Evolutionary conservation across 2,329 filamentous ascomycete genomes (phyloP), one percentile per base, ranked within the genome.

Genomic region (Plenodomus biglobosus): DNA sequence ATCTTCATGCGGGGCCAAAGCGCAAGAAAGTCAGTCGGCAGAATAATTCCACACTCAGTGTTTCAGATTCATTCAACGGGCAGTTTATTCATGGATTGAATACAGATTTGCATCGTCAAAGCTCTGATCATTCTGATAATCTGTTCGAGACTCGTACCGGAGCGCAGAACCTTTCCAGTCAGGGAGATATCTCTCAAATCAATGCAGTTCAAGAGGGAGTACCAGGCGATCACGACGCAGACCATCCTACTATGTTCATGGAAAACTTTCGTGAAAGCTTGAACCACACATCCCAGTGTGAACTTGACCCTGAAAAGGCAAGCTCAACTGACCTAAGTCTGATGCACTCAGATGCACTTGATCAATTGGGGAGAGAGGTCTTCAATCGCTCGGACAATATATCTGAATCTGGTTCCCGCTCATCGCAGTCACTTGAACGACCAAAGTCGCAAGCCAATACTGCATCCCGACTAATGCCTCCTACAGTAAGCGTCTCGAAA

Each of bases 361-460:
- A 40, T 3, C 40, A 52, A 7, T 42, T 54, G 39, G 38, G 46
- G 22, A 42, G 30, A 35, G 42, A 48, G 13, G 38, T 42, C n/a
- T 11, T 32, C 4, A 8, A 10, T 2, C 21, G 21, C 19, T n/a
- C 39, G 19, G 45, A 38, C 3, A 42, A 30, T 2, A 2, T 38
- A 13, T 39, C 32, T n/a, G 20, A 45, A 15, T 41, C 46, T 8
- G 48, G 44, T 13, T 41, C 38, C 8, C 35, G 39, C 8, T 57
- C 54, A 15, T 48, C 48, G 35, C 17, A 24, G 5, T 59, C 56
- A 1, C 44, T 51, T 5, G 52, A 56, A 30, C 59, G 65, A 32
- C 64, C 64, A 1, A 59, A 40, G 43, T 69, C 67, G 1, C 60
- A 60, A 42, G 68, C 67, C 8, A 70, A 71, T 24, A 69, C 60